Percentiles rank a stretch among this genome's conserved stretches.
Conservation (phyloP, 169 alveolate genomes). For the Cryptosporidium parvum region DNA sequence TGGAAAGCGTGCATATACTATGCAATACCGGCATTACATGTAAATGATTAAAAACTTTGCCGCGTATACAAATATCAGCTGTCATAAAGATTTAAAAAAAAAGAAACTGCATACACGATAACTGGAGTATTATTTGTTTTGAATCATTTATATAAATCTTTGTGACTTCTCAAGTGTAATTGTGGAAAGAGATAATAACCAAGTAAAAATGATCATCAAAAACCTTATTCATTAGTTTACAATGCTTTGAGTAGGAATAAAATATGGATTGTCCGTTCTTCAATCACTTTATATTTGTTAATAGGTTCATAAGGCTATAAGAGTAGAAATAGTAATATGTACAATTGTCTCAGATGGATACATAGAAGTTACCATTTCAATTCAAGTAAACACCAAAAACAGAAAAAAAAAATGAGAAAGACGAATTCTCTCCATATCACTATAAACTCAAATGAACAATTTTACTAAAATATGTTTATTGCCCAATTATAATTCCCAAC, state of each 20-base stretch:
- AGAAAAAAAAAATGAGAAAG: background rate
- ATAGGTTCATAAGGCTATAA: too few species aligned
- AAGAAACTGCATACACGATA: background rate
- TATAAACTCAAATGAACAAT: background rate
- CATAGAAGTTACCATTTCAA: background rate
- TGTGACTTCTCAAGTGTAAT: background rate
- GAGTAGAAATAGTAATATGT: too few species aligned
- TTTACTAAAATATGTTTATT: background rate
- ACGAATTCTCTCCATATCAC: background rate
- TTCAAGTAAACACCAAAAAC: too few species aligned
- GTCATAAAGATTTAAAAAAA: too few species aligned
- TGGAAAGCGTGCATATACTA: background rate
- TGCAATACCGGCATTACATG: slow-evolving; percentile 19
- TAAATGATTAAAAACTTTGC: background rate
- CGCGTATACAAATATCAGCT: background rate
- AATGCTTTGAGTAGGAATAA: background rate
- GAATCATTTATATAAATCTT: slow-evolving; percentile 2
- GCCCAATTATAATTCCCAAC: background rate
- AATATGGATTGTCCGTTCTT: background rate
- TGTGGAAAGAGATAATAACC: background rate
- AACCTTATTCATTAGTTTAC: background rate
- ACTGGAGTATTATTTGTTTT: background rate
- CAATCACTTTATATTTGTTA: background rate
- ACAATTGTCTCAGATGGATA: background rate
- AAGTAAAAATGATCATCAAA: background rate